Evolutionary conservation across 2,329 filamentous ascomycete species (phyloP).

Genomic region (Penicillium glabrum): DNA sequence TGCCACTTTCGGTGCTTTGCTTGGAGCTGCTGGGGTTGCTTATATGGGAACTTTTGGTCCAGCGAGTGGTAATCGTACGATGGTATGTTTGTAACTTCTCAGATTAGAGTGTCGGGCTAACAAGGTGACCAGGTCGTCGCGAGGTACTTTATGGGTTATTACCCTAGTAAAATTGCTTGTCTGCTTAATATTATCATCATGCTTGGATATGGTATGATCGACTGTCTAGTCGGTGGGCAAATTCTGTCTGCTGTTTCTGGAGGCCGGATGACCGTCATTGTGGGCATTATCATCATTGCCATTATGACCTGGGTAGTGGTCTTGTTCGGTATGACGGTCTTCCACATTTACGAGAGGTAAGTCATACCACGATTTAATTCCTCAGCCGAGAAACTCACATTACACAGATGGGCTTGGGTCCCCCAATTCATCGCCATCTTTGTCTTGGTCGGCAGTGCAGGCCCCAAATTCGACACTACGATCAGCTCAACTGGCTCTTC

Average conservation of each 20-base stretch:
- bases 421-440: slow-evolving; percentile 35
- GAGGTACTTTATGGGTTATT: slow-evolving; percentile 37
- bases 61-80: slow-evolving; percentile 33
- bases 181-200: slow-evolving; percentile 36
- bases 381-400: neutral
- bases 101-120: neutral
- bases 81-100: slow-evolving; percentile 23
- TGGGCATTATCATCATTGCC: slow-evolving; percentile 29
- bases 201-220: slow-evolving; percentile 36
- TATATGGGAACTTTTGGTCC: slow-evolving; percentile 37
- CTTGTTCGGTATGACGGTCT: slow-evolving; percentile 28
- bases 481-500: slow-evolving; percentile 6
- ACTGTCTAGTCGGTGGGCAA: slow-evolving; percentile 35
- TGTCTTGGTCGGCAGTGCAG: slow-evolving; percentile 35
- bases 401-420: slow-evolving; percentile 28
- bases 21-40: slow-evolving; percentile 27
- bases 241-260: slow-evolving; percentile 33
- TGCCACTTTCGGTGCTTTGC: slow-evolving; percentile 28
- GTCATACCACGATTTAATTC: neutral
- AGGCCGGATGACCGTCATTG: slow-evolving; percentile 26
- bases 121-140: slow-evolving; percentile 22
- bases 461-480: slow-evolving; percentile 25
- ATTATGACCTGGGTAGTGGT: slow-evolving; percentile 26
- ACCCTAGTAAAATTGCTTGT: slow-evolving; percentile 31
- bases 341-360: slow-evolving; percentile 37